These are phyloP conservation scores for Brassica nigra DNA, from an alignment of 345 rosid species.

Conservation along the genomic window DNA sequence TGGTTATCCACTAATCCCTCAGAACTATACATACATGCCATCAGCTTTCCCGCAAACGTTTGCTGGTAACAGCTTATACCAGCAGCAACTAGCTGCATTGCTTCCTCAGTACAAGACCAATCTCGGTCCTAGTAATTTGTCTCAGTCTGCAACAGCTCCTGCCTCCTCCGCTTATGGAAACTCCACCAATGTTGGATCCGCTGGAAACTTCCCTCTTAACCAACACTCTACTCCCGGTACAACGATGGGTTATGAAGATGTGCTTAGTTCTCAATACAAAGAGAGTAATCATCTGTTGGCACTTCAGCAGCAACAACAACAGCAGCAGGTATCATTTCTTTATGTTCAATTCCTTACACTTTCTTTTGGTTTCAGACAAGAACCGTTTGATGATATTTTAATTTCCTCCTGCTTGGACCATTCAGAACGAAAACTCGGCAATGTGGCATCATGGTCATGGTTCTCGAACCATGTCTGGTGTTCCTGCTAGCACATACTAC, in stretches of 20 bases:
- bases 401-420: neutral
- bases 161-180: slow-evolving; percentile 85
- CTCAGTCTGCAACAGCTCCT: slow-evolving; percentile 74
- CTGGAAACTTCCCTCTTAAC: slow-evolving; percentile 73
- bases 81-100: slow-evolving; percentile 81
- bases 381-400: neutral
- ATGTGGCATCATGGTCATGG: slow-evolving; percentile 91
- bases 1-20: slow-evolving; percentile 84
- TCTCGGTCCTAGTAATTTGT: slow-evolving; percentile 74
- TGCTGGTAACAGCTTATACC: slow-evolving; percentile 77
- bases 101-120: slow-evolving; percentile 91
- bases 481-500: slow-evolving; percentile 77
- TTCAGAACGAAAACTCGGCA: slow-evolving; percentile 78
- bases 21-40: slow-evolving; percentile 90
- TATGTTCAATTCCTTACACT: neutral
- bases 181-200: slow-evolving; percentile 61
- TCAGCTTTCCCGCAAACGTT: slow-evolving; percentile 86
- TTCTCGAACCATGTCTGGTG: slow-evolving; percentile 69
- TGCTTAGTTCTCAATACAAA: slow-evolving; percentile 81
- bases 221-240: slow-evolving; percentile 62
- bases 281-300: slow-evolving; percentile 71
- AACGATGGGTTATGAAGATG: slow-evolving; percentile 72
- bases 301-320: slow-evolving; percentile 70
- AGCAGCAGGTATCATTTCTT: slow-evolving; percentile 43
- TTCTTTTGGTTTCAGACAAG: slow-evolving; percentile 3